Evolutionary conservation across 495 filamentous ascomycete species (phyloP), one percentile per base, ranked within the genome.

Genomic region (Hypomontagnella submonticulosa): DNA sequence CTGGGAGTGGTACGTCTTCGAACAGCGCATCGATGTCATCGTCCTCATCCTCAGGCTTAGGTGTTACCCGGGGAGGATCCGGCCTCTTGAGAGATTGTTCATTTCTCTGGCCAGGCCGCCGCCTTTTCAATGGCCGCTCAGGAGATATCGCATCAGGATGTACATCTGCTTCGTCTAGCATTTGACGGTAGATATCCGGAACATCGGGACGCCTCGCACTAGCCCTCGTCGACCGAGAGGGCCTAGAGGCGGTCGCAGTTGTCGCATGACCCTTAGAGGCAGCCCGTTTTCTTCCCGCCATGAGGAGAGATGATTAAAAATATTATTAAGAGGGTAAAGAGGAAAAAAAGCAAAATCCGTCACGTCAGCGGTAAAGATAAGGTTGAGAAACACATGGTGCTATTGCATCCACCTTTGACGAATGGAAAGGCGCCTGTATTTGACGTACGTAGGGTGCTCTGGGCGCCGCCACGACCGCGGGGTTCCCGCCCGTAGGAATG

Each of bases 151-250:
- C 18, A 40, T 38, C 73, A 58, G 47, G 79, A 74, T 59, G 78
- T 71, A 46, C 77, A 47, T 84, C 79, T 23, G 85, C 87, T 70
- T 91, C 88, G 15, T 77, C 80, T 15, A 92, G 78, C 88, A 92
- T 87, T 57, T 91, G 85, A 42, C 73, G 81, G 61, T 90, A 91
- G 0, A 89, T 80, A 42, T 86, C 79, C 1, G 84, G 81, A 27
- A 87, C 76, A 61, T 67, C 48, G 46, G 56, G 49, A 5, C 48
- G 57, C 49, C 16, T 57, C 41, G 59, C 46, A 49, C 54, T 68
- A 1, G 69, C 63, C 15, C 62, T 56, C 2, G 71, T 70, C 9
- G 54, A 49, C 38, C 71, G 44, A 7, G 61, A 57, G 6, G 71
- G 44, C 41, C 70, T 20, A 34, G 67, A 57, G 27, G 68, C 58